These are phyloP conservation scores for Neurospora tetrasperma DNA, from an alignment of 495 filamentous ascomycete genomes.

Conservation along the genomic window DNA sequence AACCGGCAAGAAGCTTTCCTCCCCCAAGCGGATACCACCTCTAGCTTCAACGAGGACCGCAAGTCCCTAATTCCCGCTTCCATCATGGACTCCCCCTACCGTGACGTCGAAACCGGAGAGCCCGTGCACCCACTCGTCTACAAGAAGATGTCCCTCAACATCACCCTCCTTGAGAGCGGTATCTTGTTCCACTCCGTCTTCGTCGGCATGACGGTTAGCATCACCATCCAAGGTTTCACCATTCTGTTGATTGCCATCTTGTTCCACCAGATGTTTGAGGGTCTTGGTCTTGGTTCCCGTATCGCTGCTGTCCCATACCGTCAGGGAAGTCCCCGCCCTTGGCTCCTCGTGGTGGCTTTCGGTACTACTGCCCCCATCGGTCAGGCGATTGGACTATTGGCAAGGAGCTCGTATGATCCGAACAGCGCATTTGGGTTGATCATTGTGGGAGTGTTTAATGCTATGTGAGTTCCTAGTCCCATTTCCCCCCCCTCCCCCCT, in stretches of 20 bases:
- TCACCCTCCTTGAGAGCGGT: slow-evolving; percentile 45
- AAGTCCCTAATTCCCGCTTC: slow-evolving; percentile 12
- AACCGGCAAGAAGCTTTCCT: not conserved
- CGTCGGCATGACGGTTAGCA: slow-evolving; percentile 58
- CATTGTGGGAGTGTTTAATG: slow-evolving; percentile 59
- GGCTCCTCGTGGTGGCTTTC: slow-evolving; percentile 54
- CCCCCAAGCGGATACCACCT: not conserved
- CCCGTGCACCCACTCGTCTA: slow-evolving; percentile 34
- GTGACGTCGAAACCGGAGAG: slow-evolving; percentile 31
- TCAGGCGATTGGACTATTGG: slow-evolving; percentile 48
- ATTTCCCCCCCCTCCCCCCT: not conserved
- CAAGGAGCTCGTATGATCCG: slow-evolving; percentile 51
- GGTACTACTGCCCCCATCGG: slow-evolving; percentile 50
- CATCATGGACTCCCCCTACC: slow-evolving; percentile 20
- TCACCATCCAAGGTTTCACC: slow-evolving; percentile 53
- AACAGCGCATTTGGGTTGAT: slow-evolving; percentile 53
- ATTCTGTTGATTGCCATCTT: slow-evolving; percentile 57
- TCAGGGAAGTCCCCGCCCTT: slow-evolving; percentile 42
- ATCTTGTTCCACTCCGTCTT: slow-evolving; percentile 54
- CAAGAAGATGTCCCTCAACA: slow-evolving; percentile 41
- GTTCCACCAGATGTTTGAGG: slow-evolving; percentile 65
- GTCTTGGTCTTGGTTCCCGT: slow-evolving; percentile 55
- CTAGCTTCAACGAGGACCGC: slow-evolving; percentile 16
- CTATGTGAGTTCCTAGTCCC: slow-evolving; percentile 38
- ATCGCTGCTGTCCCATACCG: slow-evolving; percentile 46